These are phyloP conservation scores for Trametes sanguinea DNA, from an alignment of 768 basidiomycete genomes.

Conservation along the genomic window DNA sequence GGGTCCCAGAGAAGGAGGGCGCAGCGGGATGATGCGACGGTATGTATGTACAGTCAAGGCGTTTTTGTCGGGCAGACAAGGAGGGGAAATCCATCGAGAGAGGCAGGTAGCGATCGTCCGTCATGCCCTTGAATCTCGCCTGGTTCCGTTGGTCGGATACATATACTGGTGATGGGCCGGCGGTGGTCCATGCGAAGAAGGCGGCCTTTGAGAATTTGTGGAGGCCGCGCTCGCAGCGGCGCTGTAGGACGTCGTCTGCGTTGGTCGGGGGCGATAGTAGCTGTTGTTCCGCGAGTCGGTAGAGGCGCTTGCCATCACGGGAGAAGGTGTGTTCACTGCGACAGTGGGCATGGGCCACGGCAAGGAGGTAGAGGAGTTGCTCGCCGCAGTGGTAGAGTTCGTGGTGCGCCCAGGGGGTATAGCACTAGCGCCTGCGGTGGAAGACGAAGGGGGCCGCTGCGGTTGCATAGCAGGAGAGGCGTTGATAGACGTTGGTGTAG, in stretches of 20 bases:
- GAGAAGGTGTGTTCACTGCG: slow-evolving; percentile 58
- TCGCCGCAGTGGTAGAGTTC: slow-evolving; percentile 25
- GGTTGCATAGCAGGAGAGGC: slow-evolving; percentile 57
- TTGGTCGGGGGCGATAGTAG: slow-evolving; percentile 58
- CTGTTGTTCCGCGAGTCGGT: slow-evolving; percentile 41
- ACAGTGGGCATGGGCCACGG: slow-evolving; percentile 79
- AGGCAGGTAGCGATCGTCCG: not conserved
- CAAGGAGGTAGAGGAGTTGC: slow-evolving; percentile 31
- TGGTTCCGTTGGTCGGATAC: slow-evolving; percentile 25
- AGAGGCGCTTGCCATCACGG: slow-evolving; percentile 48
- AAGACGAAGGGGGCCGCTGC: slow-evolving; percentile 39
- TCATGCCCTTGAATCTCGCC: slow-evolving; percentile 19
- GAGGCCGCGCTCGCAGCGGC: slow-evolving; percentile 21
- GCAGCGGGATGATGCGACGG: not conserved
- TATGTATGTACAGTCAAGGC: not conserved
- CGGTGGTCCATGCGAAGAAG: slow-evolving; percentile 21
- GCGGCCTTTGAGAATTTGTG: slow-evolving; percentile 6
- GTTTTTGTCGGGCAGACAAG: not conserved
- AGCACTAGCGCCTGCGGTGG: slow-evolving; percentile 8
- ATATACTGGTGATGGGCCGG: slow-evolving; percentile 29
- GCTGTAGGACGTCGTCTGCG: slow-evolving; percentile 23
- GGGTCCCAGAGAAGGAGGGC: slow-evolving; percentile 9
- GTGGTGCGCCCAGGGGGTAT: slow-evolving; percentile 22
- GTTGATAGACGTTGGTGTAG: slow-evolving; percentile 39
- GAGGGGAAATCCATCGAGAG: not conserved